These are phyloP conservation scores for Zygoascus hellenicus DNA, from an alignment of 1,139 yeast species.

Conservation along the genomic window DNA sequence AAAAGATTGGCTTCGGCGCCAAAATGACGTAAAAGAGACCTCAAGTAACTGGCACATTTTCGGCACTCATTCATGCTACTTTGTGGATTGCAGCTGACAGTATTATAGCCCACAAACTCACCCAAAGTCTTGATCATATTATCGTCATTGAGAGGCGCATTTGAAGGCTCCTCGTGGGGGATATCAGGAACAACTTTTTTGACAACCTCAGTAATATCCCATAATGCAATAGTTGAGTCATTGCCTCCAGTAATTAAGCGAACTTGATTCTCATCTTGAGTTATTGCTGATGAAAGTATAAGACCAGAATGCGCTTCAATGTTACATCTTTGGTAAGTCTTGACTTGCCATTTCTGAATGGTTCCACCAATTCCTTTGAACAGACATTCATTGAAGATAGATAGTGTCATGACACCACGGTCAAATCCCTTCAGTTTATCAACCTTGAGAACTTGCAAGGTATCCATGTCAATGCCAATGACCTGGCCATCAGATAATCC, in stretches of 20 bases:
- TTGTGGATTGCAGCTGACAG: constrained; percentile 70
- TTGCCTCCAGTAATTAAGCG: constrained; percentile 51
- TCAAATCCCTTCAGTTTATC: constrained; percentile 36
- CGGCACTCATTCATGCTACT: constrained; percentile 71
- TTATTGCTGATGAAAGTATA: constrained; percentile 22
- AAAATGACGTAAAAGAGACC: constrained; percentile 54
- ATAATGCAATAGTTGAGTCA: constrained; percentile 53
- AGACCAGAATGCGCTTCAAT: constrained; percentile 36
- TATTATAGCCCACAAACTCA: constrained; percentile 59
- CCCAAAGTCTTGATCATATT: constrained; percentile 57
- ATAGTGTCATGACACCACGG: constrained; percentile 47
- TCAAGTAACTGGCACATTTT: constrained; percentile 74
- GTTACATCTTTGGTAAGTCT: constrained; percentile 24
- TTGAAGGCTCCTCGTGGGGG: background rate
- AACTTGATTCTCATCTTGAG: constrained; percentile 21
- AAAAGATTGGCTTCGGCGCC: constrained; percentile 73
- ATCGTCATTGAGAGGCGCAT: constrained; percentile 42
- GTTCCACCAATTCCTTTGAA: constrained; percentile 47
- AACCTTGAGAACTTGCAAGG: constrained; percentile 58
- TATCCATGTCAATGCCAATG: constrained; percentile 78
- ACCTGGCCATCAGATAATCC: constrained; percentile 70
- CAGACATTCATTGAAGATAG: constrained; percentile 47
- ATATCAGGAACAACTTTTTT: background rate
- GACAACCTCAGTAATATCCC: constrained; percentile 43
- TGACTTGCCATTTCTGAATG: constrained; percentile 31